Base-by-base conservation (phyloP, 805 yeast genomes). In the Cyberlindnera xishuangbannaensis region DNA sequence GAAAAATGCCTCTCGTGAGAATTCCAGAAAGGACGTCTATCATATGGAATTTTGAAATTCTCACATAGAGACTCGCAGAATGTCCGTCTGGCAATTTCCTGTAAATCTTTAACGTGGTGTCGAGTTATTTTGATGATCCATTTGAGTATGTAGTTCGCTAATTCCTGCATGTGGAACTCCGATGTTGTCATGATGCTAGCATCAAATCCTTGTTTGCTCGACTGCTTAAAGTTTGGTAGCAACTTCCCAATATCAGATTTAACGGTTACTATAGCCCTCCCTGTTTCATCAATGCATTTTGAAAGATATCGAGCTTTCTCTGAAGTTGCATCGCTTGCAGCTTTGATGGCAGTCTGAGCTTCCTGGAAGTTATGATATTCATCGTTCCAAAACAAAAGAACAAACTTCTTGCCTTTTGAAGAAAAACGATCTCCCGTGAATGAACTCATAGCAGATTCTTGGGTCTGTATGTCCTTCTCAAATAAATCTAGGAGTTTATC, bases 331-430 rank as follows among this genome's bases (percentile, higher is more conserved):
- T 55, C 60, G 1, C 59, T 48, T 1, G 66, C 66, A 2, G 53
- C 51, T 5, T 44, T 44, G 23, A 78, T 64, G 4, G 76, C 73
- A 10, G 56, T 53, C 13, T 61, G 62, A 2, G 83, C 83, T 37
- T 73, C 71, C 2, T 66, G 61, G 43, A 68, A 72, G 45, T 74
- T 71, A 48, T 83, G 92, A 43, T 64, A 67, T 47, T 83, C 92
- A 50, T 83, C 94, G 53, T 83, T 83, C 82, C 88, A 83, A n/a
- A 81, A 61, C 15, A 78, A 50, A 20, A 82, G 61, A 26, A 63
- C 57, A 60, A 70, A 77, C 11, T 61, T 56, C 15, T 56, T 29
- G 8, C 16, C 19, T 5, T 25, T 18, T 3, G 31, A 28, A 6
- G 18, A 16, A 8, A 28, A 22, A 5, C 25, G 30, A 26, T 7